Conservation (phyloP, 768 basidiomycete genomes). For the Multifurca ochricompacta region DNA sequence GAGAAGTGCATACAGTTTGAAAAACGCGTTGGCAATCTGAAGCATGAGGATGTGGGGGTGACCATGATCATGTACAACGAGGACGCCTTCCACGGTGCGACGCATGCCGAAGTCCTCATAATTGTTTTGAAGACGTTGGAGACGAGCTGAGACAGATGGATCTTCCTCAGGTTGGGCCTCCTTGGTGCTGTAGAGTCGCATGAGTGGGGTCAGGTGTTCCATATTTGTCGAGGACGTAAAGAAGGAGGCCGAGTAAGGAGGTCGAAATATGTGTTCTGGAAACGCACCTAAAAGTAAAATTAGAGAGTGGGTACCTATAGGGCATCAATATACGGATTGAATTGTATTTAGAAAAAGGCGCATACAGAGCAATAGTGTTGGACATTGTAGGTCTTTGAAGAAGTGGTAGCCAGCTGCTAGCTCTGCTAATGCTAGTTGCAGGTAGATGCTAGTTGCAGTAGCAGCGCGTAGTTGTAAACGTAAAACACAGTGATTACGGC, state of each 20-base stretch:
- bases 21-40: conserved; percentile 98
- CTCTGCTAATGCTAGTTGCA: too few relatives aligned
- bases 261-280: conserved; percentile 8
- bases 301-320: conserved; percentile 72
- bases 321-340: not conserved
- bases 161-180: conserved; percentile 98
- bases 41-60: conserved; percentile 97
- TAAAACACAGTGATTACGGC: not conserved
- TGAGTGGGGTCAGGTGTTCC: conserved; percentile 9
- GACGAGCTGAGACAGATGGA: conserved; percentile 87
- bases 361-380: conserved; percentile 46
- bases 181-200: conserved; percentile 59
- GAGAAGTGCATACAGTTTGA: conserved; percentile 74
- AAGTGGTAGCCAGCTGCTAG: not conserved
- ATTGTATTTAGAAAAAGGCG: conserved; percentile 1
- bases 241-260: not conserved
- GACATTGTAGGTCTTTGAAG: conserved; percentile 31
- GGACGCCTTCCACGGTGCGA: conserved; percentile 83
- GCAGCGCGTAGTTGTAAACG: not conserved
- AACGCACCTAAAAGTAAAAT: conserved; percentile 82
- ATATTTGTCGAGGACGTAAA: conserved; percentile 2
- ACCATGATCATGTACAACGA: conserved; percentile 93
- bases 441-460: too few relatives aligned
- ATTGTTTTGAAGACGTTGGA: conserved; percentile 91
- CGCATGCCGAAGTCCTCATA: conserved; percentile 98